Conservation (phyloP, 768 basidiomycete species). For the Lepiota venenata region DNA sequence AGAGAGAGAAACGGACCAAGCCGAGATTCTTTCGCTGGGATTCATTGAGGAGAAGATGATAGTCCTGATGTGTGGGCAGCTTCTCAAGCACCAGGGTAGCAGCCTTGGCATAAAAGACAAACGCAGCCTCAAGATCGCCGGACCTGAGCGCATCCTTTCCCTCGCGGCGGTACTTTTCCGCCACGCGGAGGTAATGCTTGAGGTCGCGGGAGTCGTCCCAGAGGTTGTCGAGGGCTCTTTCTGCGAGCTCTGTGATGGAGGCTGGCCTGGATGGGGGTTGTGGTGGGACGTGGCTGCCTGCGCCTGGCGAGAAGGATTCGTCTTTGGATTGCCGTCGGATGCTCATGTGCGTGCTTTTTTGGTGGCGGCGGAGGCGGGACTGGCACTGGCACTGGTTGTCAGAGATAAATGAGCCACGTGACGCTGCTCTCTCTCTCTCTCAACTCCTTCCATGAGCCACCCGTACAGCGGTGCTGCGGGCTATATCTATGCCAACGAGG, state of each 20-base stretch:
- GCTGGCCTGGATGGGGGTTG: slow-evolving; percentile 51
- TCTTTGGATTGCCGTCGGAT: not conserved
- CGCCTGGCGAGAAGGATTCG: not conserved
- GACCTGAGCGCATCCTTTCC: slow-evolving; percentile 44
- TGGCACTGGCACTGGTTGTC: too few species aligned
- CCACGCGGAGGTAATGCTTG: slow-evolving; percentile 64
- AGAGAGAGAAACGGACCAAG: slow-evolving; percentile 47
- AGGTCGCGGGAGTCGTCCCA: slow-evolving; percentile 59
- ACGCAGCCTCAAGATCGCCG: slow-evolving; percentile 67
- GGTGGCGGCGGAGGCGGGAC: too few species aligned
- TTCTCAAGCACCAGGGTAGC: slow-evolving; percentile 78
- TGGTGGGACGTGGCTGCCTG: not conserved
- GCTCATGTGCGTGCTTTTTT: too few species aligned
- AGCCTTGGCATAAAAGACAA: slow-evolving; percentile 67
- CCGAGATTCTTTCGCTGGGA: slow-evolving; percentile 66
- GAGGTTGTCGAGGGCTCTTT: slow-evolving; percentile 49
- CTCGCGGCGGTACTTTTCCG: slow-evolving; percentile 57
- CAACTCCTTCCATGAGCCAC: slow-evolving; percentile 26
- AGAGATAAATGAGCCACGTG: too few species aligned
- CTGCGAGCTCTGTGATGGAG: slow-evolving; percentile 65
- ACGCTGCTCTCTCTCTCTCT: not conserved
- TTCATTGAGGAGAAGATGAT: slow-evolving; percentile 46
- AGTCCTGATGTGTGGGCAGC: slow-evolving; percentile 71
- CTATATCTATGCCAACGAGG: slow-evolving; percentile 31
- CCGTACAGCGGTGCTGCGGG: slow-evolving; percentile 30